Base-by-base conservation (phyloP, 768 basidiomycete species). In the Tulasnella sp. region DNA sequence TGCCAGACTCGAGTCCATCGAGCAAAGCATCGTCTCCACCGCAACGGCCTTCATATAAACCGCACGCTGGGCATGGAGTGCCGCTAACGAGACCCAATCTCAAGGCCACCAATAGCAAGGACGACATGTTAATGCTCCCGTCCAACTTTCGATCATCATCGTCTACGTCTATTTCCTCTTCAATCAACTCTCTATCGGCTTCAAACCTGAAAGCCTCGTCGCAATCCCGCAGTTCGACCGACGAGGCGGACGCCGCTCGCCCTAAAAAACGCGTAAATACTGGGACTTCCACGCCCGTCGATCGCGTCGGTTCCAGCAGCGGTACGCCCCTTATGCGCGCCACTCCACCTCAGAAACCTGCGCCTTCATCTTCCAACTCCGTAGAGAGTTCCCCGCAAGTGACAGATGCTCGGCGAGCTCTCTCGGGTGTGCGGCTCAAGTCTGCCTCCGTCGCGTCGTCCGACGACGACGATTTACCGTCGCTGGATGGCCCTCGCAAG, bases 1-100 rank as follows among this genome's bases (percentile, higher is more conserved):
- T 91, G 29, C 91, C 91, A 64, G 89, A 84, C 80, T 92, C 92
- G 69, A 92, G 90, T 75, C 90, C 90, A 72, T 64, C 62, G 62
- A 37, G 77, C 84, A 40, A 75, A 76, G 42, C 79, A 83, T 63
- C 84, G 87, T 73, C 74, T 81, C 16, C 74, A 77, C 81, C 79
- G 32, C 75, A 82, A 8, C 80, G 85, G 78, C 81, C 82, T 36
- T 77, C 83, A 26, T 80, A 82, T 72, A 76, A 81, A 40, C 82
- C 80, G 16, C 78, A 80, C 72, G 76, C 74, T 62, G 74, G 76
- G 29, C 78, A 81, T 80, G 86, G 86, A 80, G 80, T 83, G 78
- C 81, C 82, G 73, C 76, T 79, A 32, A 78, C 80, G 37, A 81
- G 82, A 81, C 36, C 78, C 81, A 81, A 11, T 77, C 74, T 65